Percentiles rank a stretch among this genome's conserved stretches.
Conservation (phyloP, 2,329 filamentous ascomycete species). For the Alternaria triticina region DNA sequence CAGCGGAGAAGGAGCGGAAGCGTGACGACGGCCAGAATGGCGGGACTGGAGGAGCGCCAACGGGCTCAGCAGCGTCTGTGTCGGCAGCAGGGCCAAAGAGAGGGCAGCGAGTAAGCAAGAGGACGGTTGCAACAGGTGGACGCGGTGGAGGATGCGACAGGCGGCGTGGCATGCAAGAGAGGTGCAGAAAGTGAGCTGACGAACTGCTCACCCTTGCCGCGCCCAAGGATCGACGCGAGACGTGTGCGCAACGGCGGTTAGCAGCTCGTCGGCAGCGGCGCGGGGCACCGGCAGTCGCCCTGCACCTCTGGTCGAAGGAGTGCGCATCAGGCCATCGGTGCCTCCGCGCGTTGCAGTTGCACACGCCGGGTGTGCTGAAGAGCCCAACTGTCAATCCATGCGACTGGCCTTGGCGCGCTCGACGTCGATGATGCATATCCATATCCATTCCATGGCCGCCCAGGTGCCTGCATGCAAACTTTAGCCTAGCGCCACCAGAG, state of each 20-base stretch:
- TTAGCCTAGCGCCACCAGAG: not conserved
- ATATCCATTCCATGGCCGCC: not conserved
- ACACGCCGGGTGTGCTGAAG: not conserved
- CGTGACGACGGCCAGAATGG: conserved; percentile 2
- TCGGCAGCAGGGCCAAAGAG: not conserved
- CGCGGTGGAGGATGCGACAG: not conserved
- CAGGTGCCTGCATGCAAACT: not conserved
- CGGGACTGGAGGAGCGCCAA: not conserved
- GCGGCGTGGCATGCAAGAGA: not conserved
- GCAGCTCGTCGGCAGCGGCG: conserved; percentile 1
- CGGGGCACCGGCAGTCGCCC: conserved; percentile 7
- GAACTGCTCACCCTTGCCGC: not conserved
- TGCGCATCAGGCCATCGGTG: not conserved
- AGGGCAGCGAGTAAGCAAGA: not conserved
- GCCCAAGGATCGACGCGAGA: conserved; percentile 2
- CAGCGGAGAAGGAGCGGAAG: not conserved
- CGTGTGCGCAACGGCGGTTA: not conserved
- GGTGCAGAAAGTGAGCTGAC: not conserved
- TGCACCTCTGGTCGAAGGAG: not conserved
- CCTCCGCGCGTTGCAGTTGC: not conserved
- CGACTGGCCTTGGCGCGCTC: conserved; percentile 1
- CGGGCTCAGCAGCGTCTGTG: not conserved
- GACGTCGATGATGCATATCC: not conserved
- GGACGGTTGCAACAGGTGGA: not conserved
- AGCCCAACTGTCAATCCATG: not conserved